Evolutionary conservation across 2,329 filamentous ascomycete species (phyloP).

Genomic region (Cadophora luteo-olivacea): DNA sequence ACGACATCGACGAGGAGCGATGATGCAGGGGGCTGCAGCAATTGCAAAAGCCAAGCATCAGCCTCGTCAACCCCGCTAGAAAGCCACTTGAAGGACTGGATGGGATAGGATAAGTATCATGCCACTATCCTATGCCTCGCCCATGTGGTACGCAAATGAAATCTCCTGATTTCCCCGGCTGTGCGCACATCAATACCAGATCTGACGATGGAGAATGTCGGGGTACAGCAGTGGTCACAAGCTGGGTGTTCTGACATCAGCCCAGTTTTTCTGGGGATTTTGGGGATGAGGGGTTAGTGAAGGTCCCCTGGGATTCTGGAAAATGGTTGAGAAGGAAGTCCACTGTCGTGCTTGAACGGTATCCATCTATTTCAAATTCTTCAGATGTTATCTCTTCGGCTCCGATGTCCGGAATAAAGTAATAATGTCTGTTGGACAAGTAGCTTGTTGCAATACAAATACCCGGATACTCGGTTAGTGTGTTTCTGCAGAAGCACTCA

Average conservation of each 20-base stretch:
- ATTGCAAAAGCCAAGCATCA: constrained; percentile 3
- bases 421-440: not conserved
- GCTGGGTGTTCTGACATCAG: constrained; percentile 4
- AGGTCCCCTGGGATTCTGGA: not conserved
- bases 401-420: constrained; percentile 8
- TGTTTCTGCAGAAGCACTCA: not conserved
- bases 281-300: not conserved
- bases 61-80: not conserved
- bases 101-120: not conserved
- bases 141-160: not conserved
- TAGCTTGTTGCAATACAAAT: constrained; percentile 2
- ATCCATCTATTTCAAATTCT: constrained; percentile 3
- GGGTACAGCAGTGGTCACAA: not conserved
- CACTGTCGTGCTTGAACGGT: constrained; percentile 2
- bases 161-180: not conserved
- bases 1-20: not conserved
- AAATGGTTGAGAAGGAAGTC: constrained; percentile 1
- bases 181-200: constrained; percentile 1
- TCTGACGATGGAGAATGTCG: not conserved
- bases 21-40: constrained; percentile 3
- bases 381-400: not conserved
- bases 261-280: not conserved
- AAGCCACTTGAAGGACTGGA: not conserved
- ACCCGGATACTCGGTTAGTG: constrained; percentile 14
- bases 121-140: not conserved